Percentiles rank a stretch among this genome's conserved stretches.
Evolutionary conservation across 2,329 filamentous ascomycete genomes (phyloP).

Genomic region (Cladophialophora chaetospira): DNA sequence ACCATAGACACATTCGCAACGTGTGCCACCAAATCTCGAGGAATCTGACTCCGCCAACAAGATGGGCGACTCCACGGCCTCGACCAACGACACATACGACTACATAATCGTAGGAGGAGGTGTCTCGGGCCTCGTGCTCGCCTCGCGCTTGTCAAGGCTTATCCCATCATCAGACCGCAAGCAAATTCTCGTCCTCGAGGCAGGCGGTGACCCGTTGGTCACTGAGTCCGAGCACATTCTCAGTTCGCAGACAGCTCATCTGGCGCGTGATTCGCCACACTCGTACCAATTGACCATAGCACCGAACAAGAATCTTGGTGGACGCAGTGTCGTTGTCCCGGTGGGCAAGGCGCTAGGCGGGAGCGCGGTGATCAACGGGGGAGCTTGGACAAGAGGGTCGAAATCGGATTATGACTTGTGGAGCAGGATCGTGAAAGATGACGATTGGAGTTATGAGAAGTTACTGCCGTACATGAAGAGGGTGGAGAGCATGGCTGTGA

Average conservation of each 20-base stretch:
- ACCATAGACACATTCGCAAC: too few species aligned
- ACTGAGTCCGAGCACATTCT: constrained; percentile 6
- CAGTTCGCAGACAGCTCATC: not conserved
- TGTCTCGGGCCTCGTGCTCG: constrained; percentile 21
- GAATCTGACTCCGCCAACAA: too few species aligned
- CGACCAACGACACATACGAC: constrained; percentile 13
- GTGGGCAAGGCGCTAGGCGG: constrained; percentile 46
- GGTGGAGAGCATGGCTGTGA: constrained; percentile 36
- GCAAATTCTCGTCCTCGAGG: constrained; percentile 22
- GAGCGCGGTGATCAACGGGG: constrained; percentile 47
- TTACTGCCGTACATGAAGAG: constrained; percentile 52
- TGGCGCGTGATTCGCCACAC: constrained; percentile 9
- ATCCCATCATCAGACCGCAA: constrained; percentile 6
- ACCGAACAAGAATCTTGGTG: constrained; percentile 14
- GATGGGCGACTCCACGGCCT: too few species aligned
- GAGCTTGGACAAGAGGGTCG: constrained; percentile 46
- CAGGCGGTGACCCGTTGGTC: constrained; percentile 13
- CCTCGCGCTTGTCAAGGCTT: constrained; percentile 20
- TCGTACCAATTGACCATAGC: constrained; percentile 6
- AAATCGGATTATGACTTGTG: constrained; percentile 51
- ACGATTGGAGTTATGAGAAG: constrained; percentile 50
- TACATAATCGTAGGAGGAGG: constrained; percentile 29
- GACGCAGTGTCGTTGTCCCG: not conserved
- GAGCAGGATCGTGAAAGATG: constrained; percentile 46
- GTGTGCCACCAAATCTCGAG: too few species aligned